phyloP scores from a whole-genome alignment of 2,329 filamentous ascomycete species.

The Didymella exigua region DNA sequence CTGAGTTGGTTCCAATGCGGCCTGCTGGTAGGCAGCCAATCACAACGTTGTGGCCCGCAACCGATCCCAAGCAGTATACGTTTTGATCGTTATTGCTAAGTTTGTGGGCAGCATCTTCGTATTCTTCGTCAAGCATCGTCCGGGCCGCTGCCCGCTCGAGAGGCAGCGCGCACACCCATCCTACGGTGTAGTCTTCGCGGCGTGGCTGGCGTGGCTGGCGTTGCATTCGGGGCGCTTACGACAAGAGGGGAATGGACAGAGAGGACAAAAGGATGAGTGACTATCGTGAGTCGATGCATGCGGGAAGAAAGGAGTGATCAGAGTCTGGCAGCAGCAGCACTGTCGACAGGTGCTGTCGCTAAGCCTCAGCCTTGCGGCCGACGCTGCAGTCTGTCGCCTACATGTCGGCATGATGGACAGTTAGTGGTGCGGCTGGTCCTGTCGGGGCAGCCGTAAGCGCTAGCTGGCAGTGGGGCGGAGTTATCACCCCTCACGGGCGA shows the following conservation, averaged over 20 bases:
- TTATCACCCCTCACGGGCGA: too few species aligned
- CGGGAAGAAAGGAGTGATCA: not conserved
- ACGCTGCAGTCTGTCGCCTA: constrained; percentile 7
- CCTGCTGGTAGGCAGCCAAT: constrained; percentile 25
- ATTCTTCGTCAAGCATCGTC: constrained; percentile 8
- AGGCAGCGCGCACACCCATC: constrained; percentile 24
- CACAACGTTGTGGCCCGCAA: constrained; percentile 43
- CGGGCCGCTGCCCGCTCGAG: constrained; percentile 20
- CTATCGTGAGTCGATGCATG: constrained; percentile 4
- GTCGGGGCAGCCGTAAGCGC: constrained; percentile 5
- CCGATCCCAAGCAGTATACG: constrained; percentile 26
- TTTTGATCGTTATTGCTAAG: constrained; percentile 29
- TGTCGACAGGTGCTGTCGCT: constrained; percentile 9
- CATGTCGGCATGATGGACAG: constrained; percentile 1
- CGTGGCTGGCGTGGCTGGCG: not conserved
- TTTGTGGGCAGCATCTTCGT: too few species aligned
- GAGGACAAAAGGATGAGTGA: too few species aligned
- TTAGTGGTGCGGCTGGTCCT: not conserved
- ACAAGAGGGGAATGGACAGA: not conserved
- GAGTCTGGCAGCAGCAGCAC: constrained; percentile 7
- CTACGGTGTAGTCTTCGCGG: constrained; percentile 20
- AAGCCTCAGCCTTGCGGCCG: constrained; percentile 18
- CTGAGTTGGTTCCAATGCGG: constrained; percentile 41
- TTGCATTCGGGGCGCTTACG: not conserved
- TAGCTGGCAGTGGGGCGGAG: not conserved